Base-by-base conservation (phyloP, 805 yeast genomes). In the Candida nitratophila region DNA sequence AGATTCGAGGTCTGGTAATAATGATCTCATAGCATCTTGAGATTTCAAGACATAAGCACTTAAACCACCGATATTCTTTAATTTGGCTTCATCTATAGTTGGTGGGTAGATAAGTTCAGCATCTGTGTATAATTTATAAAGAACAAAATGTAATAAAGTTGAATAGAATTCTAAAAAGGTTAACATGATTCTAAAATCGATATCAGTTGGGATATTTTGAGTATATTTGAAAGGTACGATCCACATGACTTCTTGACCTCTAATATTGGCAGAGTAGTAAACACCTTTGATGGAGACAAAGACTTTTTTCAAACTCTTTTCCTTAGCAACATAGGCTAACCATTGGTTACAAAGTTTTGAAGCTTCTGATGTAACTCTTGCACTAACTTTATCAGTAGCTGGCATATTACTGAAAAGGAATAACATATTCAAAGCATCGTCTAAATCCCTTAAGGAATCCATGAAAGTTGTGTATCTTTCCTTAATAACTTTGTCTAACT, bases 211-310 rank as follows among this genome's bases (percentile, higher is more conserved):
- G 53, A 93, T 84, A 64, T 86, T 86, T 64, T 91, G 95, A 17
- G 99, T 96, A 71, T 90, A 93, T 66, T 89, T 93, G 76, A 83
- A 93, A 21, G 99, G 99, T 39, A 88, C 95, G 47, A 93, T 78
- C 99, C 99, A 93, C 67, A 91, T 78, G 39, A 93, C 75, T 52
- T 87, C 96, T 65, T 89, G 96, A 52, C 99, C 99, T 63, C 77
- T 81, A 39, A 93, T 80, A 49, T 63, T 77, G 30, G 96, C 98
- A 63, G 89, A 88, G 61, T 91, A 93, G 66, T 93, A 93, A 16
- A 91, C 95, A 69, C 99, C 99, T 66, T 93, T 93, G 60, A 93
- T 91, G 40, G 96, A 85, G 33, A 93, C 97, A 68, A 93, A 93
- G 15, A 89, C 96, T 64, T 91, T 93, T 54, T 81, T 79, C 53